phyloP scores from a whole-genome alignment of 768 basidiomycete genomes.

The Cystofilobasidium capitatum region DNA sequence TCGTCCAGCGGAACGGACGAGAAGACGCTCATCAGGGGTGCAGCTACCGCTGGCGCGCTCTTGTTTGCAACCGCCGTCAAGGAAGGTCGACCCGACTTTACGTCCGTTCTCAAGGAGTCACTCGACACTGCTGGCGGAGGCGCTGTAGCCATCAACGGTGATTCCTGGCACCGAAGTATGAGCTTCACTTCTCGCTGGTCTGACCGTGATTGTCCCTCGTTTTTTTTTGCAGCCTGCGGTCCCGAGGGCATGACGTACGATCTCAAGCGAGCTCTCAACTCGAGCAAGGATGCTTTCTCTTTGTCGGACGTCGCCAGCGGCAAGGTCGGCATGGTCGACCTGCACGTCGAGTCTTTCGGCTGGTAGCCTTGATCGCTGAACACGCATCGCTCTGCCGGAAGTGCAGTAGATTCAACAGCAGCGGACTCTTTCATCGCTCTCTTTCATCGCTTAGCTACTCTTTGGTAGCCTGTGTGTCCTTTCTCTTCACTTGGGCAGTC shows the following conservation, averaged over 20 bases:
- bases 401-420: too few relatives aligned
- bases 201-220: not conserved
- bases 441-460: too few relatives aligned
- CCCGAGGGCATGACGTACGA: not conserved
- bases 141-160: not conserved
- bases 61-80: not conserved
- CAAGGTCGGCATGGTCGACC: not conserved
- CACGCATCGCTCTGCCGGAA: too few relatives aligned
- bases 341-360: too few relatives aligned
- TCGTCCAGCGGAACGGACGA: not conserved
- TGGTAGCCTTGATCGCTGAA: too few relatives aligned
- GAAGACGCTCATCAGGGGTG: not conserved
- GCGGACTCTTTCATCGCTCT: too few relatives aligned
- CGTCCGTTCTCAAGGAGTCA: not conserved
- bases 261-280: not conserved
- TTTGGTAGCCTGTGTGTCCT: too few relatives aligned
- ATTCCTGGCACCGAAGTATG: too few relatives aligned
- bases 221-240: not conserved
- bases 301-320: constrained; percentile 4
- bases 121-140: not conserved
- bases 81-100: not conserved
- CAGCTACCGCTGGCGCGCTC: not conserved
- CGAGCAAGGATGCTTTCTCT: not conserved
- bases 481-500: too few relatives aligned
- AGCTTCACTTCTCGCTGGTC: not conserved